These are phyloP conservation scores for Acorus calamus DNA, from an alignment of 106 monocot genomes.

Conservation along the genomic window DNA sequence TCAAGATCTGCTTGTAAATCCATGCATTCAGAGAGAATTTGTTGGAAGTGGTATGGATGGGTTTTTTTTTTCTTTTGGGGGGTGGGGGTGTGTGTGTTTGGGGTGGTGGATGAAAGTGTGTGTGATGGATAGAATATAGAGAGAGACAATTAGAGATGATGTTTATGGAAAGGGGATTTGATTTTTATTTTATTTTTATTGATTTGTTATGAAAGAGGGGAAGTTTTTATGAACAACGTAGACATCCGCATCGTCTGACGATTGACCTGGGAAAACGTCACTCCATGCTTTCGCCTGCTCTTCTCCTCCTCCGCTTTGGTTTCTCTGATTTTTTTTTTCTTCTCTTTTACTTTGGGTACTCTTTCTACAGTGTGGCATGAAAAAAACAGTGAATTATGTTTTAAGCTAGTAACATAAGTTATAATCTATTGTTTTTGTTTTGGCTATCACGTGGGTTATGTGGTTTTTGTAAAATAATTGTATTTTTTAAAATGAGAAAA, in stretches of 20 bases:
- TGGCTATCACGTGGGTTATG: too few species aligned
- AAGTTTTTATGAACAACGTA: constrained; percentile 5
- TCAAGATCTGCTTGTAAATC: too few species aligned
- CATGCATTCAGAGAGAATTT: not conserved
- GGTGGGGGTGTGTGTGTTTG: not conserved
- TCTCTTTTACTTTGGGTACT: too few species aligned
- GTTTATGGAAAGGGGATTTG: not conserved
- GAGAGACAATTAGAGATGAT: not conserved
- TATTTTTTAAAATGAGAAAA: too few species aligned
- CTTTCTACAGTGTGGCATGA: too few species aligned
- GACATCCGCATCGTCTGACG: constrained; percentile 40
- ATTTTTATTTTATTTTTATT: too few species aligned
- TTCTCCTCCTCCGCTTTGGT: not conserved
- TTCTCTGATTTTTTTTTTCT: not conserved
- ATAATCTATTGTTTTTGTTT: too few species aligned
- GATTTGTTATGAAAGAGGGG: not conserved
- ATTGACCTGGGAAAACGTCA: constrained; percentile 12
- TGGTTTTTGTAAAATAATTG: too few species aligned
- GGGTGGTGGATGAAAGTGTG: too few species aligned
- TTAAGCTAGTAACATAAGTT: too few species aligned
- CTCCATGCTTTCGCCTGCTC: not conserved
- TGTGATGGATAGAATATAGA: not conserved
- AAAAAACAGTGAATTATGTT: too few species aligned
- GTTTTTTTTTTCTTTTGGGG: not conserved
- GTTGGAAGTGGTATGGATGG: not conserved